Evolutionary conservation across 2,329 filamentous ascomycete genomes (phyloP), one percentile per base, ranked within the genome.

Genomic region (Alternaria hordeiaustralica): DNA sequence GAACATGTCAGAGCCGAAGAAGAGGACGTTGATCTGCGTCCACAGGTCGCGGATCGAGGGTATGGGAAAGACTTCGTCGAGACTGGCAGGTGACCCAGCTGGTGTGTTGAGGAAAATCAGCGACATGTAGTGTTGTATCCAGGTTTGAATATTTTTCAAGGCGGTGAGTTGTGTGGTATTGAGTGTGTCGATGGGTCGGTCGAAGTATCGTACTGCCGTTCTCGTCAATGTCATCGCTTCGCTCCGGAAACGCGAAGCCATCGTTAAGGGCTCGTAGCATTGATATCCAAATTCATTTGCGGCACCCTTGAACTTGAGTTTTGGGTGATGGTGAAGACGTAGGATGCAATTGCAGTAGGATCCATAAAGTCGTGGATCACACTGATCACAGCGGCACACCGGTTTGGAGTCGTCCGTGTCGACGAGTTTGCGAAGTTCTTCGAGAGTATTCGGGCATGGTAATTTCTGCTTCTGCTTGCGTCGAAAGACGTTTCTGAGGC

Each of bases 231-330:
- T n/a, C 51, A 43, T 55, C 9, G 51, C 30, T 43, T 43, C 30
- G 20, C 21, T 15, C n/a, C 36, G 30, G 20, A 55, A 33, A n/a
- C 6, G 12, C 20, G 36, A 11, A 23, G 30, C 36, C 15, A 55
- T 36, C 20, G n/a, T 55, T 13, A 55, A 20, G 7, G 36, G 33
- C 30, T 55, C 23, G 21, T 43, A 26, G 51, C 30, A 25, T n/a
- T 55, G 15, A 26, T 43, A 41, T 6, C 33, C 51, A 33, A 55
- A 55, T 26, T 64, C 58, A 7, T 64, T 57, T 44, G 58, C 43
- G n/a, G 43, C 43, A 25, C 53, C 55, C 23, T 64, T 58, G 25
- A 57, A 54, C 20, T 43, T 26, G 15, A 55, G 33, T 26, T 26
- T 55, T 21, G 36, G 30, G 15, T 43, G 51, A 15, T 25, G 9